These are phyloP conservation scores for Coemansia sp. DNA, from an alignment of 192 early-diverging fungal genomes.

Conservation along the genomic window DNA sequence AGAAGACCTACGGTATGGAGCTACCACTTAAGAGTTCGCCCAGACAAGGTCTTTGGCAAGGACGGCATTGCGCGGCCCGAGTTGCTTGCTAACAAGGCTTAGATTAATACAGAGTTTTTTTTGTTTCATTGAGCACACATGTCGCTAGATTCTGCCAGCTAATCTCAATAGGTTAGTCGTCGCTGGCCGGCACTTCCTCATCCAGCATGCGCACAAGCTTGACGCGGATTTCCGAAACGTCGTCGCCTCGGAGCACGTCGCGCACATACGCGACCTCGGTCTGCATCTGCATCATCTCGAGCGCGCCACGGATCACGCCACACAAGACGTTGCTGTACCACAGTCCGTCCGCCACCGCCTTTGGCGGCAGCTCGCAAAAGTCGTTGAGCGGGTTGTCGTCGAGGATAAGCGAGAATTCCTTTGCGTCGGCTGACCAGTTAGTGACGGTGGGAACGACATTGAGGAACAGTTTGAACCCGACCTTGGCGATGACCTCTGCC, in stretches of 20 bases:
- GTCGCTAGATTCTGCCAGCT: neutral
- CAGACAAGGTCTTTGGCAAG: constrained; percentile 37
- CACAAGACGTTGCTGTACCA: constrained; percentile 98
- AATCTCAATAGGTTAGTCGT: constrained; percentile 58
- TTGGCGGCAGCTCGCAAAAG: constrained; percentile 94
- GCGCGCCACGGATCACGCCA: constrained; percentile 88
- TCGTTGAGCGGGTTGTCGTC: constrained; percentile 98
- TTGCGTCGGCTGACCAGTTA: constrained; percentile 76
- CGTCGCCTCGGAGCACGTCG: constrained; percentile 82
- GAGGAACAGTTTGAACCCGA: constrained; percentile 96
- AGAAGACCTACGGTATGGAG: constrained; percentile 38
- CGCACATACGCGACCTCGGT: constrained; percentile 81
- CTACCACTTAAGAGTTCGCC: constrained; percentile 36
- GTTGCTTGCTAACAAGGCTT: neutral
- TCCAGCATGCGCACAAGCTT: constrained; percentile 84
- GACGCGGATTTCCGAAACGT: constrained; percentile 89
- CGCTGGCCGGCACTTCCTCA: constrained; percentile 91
- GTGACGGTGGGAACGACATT: constrained; percentile 82
- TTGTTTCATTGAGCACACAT: too few relatives aligned
- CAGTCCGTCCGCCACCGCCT: constrained; percentile 67
- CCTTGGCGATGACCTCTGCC: constrained; percentile 92
- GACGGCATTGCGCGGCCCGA: constrained; percentile 27
- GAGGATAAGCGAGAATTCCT: constrained; percentile 90
- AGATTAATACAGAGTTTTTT: neutral
- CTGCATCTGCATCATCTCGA: constrained; percentile 98